These are phyloP conservation scores for Xylariaceae sp. DNA, from an alignment of 2,329 filamentous ascomycete species.

Conservation along the genomic window DNA sequence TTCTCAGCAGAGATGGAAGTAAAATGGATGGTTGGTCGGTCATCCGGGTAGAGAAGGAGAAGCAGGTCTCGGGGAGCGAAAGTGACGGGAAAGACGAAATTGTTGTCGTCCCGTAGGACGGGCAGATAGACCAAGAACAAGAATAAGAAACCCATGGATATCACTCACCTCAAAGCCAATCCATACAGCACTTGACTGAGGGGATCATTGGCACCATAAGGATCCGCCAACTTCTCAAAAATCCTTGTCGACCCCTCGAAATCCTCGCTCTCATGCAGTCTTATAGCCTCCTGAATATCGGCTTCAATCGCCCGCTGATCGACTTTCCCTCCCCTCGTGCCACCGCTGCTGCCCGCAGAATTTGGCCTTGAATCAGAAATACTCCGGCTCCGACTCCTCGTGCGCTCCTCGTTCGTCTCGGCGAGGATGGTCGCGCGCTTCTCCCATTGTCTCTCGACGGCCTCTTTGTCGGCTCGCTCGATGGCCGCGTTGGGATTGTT, in stretches of 20 bases:
- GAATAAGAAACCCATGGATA: too few relatives aligned
- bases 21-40: too few relatives aligned
- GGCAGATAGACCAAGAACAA: slow-evolving; percentile 1
- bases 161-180: slow-evolving; percentile 72
- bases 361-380: slow-evolving; percentile 16
- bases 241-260: slow-evolving; percentile 75
- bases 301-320: slow-evolving; percentile 54
- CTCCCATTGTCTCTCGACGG: slow-evolving; percentile 77
- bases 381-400: slow-evolving; percentile 35
- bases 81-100: not conserved
- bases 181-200: slow-evolving; percentile 95
- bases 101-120: not conserved
- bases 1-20: too few relatives aligned
- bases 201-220: slow-evolving; percentile 81
- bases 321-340: slow-evolving; percentile 31
- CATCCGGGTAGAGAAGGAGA: too few relatives aligned
- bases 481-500: not conserved
- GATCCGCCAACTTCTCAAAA: slow-evolving; percentile 81
- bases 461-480: slow-evolving; percentile 25
- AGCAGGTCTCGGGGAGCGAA: too few relatives aligned
- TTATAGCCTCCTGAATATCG: slow-evolving; percentile 93
- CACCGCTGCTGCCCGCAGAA: slow-evolving; percentile 25
- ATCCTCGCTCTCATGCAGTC: slow-evolving; percentile 81
- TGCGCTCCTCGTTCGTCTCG: slow-evolving; percentile 51
- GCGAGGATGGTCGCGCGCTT: slow-evolving; percentile 87